Base-by-base conservation (phyloP, 768 basidiomycete species). In the Suillus plorans region DNA sequence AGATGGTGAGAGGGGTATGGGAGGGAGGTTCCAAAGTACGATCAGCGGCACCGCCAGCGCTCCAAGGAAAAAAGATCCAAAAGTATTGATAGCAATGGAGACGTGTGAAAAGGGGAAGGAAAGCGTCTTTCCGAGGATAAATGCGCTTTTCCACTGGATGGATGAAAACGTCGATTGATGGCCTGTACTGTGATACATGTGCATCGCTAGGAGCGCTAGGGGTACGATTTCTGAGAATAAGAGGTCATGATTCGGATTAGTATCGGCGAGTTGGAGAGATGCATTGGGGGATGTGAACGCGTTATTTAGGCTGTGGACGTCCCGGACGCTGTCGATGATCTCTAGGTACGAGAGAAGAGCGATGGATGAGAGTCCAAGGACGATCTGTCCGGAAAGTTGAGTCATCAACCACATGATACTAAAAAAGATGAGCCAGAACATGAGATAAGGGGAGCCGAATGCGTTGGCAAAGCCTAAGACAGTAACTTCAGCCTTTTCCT, bases 61-160 rank as follows among this genome's bases (percentile, higher is more conserved):
- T 2, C 14, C 25, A 1, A 50, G 50, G 22, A 50, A 31, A 28
- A 50, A 5, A 4, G 50, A 9, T 7, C 95, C 92, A 61, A 94
- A 78, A 8, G 90, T 88, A 76, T 99, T 99, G 65, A 90, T 75
- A 3, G 85, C 74, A 6, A 95, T 89, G 31, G 94, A 88, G 2
- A 91, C 53, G 0, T 89, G 89, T 0, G 95, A 89, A 69, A 87
- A 85, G 0, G 91, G 89, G 73, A 93, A 94, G 13, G 77, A 80
- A 52, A 95, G 80, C 0, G 82, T 86, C 4, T 85, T 79, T 2
- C 87, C 85, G 63, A 99, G 82, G 36, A 98, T 74, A 76, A 99
- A 99, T 8, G 92, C 96, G 1, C 90, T 79, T 75, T 97, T 97
- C 97, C 97, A 99, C 69, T 99, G 97, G 50, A 99, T 85, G 3